Evolutionary conservation across 495 filamentous ascomycete species (phyloP).

Genomic region (Penicillium salamii): DNA sequence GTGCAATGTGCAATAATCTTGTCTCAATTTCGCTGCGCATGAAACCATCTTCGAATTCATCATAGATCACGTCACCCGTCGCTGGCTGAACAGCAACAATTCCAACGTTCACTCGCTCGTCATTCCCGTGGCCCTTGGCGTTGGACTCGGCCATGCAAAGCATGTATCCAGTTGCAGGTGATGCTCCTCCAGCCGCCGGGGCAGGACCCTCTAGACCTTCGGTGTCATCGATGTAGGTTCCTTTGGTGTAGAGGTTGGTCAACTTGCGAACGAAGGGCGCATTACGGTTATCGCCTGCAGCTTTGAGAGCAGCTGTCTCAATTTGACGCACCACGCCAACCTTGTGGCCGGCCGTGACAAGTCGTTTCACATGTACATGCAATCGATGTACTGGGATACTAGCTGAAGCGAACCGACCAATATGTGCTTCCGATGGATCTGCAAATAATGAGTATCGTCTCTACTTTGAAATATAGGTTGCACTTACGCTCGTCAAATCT

Average conservation of each 20-base stretch:
- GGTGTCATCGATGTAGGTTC: conserved; percentile 93
- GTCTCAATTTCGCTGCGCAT: conserved; percentile 98
- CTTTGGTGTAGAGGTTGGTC: conserved; percentile 97
- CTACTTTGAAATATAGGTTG: neutral
- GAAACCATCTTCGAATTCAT: conserved; percentile 96
- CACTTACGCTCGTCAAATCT: conserved; percentile 83
- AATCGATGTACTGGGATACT: conserved; percentile 92
- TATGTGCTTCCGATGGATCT: conserved; percentile 87
- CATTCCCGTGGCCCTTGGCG: conserved; percentile 80
- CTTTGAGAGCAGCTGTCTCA: conserved; percentile 98
- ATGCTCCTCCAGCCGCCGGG: conserved; percentile 48
- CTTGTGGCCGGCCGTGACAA: conserved; percentile 90
- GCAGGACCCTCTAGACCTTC: conserved; percentile 67
- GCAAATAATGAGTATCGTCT: conserved; percentile 1
- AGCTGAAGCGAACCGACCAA: conserved; percentile 90
- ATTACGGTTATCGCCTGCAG: conserved; percentile 92
- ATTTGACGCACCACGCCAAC: conserved; percentile 93
- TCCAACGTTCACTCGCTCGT: conserved; percentile 91
- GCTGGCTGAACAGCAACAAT: conserved; percentile 93
- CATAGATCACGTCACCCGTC: conserved; percentile 94
- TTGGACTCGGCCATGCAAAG: conserved; percentile 89
- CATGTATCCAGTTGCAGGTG: conserved; percentile 81
- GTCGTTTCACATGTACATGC: conserved; percentile 90
- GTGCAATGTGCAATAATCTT: conserved; percentile 86
- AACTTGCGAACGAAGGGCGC: conserved; percentile 88